Conservation (phyloP, 2,329 filamentous ascomycete genomes). For the Fusarium lateritium region DNA sequence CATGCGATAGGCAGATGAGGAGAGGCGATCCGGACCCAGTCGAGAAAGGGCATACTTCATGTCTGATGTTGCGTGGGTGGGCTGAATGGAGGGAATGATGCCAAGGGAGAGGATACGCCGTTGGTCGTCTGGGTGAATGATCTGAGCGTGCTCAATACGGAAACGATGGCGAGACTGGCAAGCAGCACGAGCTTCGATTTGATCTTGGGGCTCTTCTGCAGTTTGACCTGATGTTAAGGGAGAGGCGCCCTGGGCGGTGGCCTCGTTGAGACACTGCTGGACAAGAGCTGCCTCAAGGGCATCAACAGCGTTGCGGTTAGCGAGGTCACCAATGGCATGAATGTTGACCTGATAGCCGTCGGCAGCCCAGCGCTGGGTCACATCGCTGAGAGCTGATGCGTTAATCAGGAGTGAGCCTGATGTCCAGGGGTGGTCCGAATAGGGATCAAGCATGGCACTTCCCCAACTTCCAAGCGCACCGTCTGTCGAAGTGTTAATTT, state of each 20-base stretch:
- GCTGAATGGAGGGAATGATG: slow-evolving; percentile 78
- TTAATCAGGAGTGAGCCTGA: slow-evolving; percentile 78
- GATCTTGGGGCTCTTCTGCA: slow-evolving; percentile 14
- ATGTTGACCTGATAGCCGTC: slow-evolving; percentile 79
- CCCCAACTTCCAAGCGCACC: slow-evolving; percentile 81
- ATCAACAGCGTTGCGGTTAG: slow-evolving; percentile 75
- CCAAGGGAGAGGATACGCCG: slow-evolving; percentile 69
- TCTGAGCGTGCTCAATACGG: slow-evolving; percentile 80
- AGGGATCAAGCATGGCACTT: slow-evolving; percentile 79
- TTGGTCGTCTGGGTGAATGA: slow-evolving; percentile 77
- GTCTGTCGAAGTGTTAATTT: slow-evolving; percentile 59
- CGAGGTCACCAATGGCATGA: slow-evolving; percentile 79
- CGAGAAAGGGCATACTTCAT: slow-evolving; percentile 76
- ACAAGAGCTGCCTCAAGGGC: slow-evolving; percentile 71
- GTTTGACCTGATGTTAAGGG: slow-evolving; percentile 9
- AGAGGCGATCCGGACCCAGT: slow-evolving; percentile 69
- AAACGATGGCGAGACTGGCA: slow-evolving; percentile 72
- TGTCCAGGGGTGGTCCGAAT: slow-evolving; percentile 73
- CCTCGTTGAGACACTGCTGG: slow-evolving; percentile 63
- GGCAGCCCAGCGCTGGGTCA: slow-evolving; percentile 71
- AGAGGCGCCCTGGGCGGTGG: slow-evolving; percentile 38
- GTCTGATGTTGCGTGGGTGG: slow-evolving; percentile 80
- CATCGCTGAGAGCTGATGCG: slow-evolving; percentile 67
- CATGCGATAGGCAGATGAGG: slow-evolving; percentile 76
- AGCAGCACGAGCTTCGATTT: slow-evolving; percentile 53